Conservation (phyloP, 169 alveolate genomes). For the Babesia ovata region DNA sequence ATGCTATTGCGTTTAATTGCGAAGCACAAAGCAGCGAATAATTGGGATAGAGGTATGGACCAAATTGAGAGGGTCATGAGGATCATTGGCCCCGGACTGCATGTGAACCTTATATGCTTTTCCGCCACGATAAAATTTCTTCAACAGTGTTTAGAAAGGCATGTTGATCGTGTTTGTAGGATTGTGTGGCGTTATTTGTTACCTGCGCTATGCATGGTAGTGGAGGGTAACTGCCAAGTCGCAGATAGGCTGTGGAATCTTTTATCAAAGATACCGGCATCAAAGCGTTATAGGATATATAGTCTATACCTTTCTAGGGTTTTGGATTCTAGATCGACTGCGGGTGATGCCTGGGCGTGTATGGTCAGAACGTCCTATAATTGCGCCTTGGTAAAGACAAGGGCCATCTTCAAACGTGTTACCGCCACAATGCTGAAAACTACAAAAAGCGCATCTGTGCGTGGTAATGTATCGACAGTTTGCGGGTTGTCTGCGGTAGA, state of each 20-base stretch:
- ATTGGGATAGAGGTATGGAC: not conserved
- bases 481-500: constrained; percentile 58
- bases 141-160: not conserved
- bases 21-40: not conserved
- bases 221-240: constrained; percentile 61
- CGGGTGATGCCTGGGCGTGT: constrained; percentile 4
- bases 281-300: constrained; percentile 55
- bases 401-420: constrained; percentile 56
- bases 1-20: constrained; percentile 1
- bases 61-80: not conserved
- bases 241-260: constrained; percentile 46
- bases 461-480: constrained; percentile 49
- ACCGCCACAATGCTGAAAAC: constrained; percentile 37
- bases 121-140: constrained; percentile 5
- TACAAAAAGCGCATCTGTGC: constrained; percentile 48
- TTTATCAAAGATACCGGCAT: constrained; percentile 18
- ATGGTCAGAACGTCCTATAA: constrained; percentile 21
- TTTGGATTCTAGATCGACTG: not conserved
- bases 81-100: constrained; percentile 19
- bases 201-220: constrained; percentile 26
- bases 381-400: constrained; percentile 10
- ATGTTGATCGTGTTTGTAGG: constrained; percentile 15
- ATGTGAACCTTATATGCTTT: constrained; percentile 24
- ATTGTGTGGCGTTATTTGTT: constrained; percentile 33
- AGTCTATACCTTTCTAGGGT: constrained; percentile 2